Evolutionary conservation across 179 eudicot genomes (phyloP), one percentile per base, ranked within the genome.

Genomic region (Corrigiola litoralis): DNA sequence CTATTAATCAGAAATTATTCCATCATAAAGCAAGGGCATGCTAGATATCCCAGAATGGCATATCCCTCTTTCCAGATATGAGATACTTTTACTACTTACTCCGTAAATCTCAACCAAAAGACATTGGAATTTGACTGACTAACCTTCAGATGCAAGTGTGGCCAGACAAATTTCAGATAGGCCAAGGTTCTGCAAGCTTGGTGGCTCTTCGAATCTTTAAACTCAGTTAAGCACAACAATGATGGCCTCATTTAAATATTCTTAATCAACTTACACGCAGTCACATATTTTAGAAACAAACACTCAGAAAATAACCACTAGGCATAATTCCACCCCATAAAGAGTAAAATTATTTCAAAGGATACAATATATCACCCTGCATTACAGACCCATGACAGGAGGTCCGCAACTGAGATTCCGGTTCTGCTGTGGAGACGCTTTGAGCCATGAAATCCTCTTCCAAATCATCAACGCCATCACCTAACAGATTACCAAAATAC

Each of bases 121-220:
- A 32, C 25, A 3, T 13, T 29, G 54, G 21, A 56, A 25, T 20
- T 8, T 33, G 27, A 11, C 73, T 47, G 42, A 63, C 96, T 80
- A 44, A 92, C 98, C 98, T 84, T 83, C 81, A 63, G 95, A 81
- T 52, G 88, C 92, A 42, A 92, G 84, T 9, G 95, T 81, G 49
- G 96, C 95, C 51, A 92, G 84, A 70, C 83, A 80, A 41, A 65
- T 86, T 57, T 89, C 95, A 54, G 98, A 92, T 48, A 92, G 83
- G 6, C 98, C 98, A 69, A 92, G 85, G 52, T 75, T 82, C 73
- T 72, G 75, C 65, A 92, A 80, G 77, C 80, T 87, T 67, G 81
- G 53, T 5, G 90, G 77, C 29, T 89, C 95, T 32, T 90, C 96
- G 36, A 89, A 77, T 76, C 98, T 92, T 61, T 57, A 65, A 63